Evolutionary conservation across 2,329 filamentous ascomycete species (phyloP), one percentile per base, ranked within the genome.

Genomic region (Cercospora sesami): DNA sequence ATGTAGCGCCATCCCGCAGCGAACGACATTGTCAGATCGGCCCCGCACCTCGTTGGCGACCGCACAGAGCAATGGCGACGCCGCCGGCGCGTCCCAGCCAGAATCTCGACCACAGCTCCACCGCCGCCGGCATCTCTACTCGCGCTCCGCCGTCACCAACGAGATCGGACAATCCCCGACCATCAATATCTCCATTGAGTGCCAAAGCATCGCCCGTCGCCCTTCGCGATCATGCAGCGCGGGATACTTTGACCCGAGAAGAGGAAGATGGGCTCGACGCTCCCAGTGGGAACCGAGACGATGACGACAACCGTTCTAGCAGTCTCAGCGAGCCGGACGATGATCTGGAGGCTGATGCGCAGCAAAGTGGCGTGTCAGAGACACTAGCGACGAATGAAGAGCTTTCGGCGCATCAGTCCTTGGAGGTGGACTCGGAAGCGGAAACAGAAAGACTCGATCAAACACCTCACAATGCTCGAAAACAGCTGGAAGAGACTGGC

Each of bases 281-380:
- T 23, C 30, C 45, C 26, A 59, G 26, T 36, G 53, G 53, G 42
- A 71, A 73, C 14, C 64, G 70, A 59, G 73, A 69, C 65, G 73
- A 75, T 45, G 63, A 67, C 59, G 75, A 78, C 64, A 75, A 79
- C 78, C 85, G 91, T 63, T 97, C 94, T 45, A 98, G 94, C 80
- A 95, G 93, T 75, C 85, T 98, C 74, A 97, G 93, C 82, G 94
- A 97, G 75, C 91, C 96, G 66, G 93, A 94, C 76, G 92, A 96
- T 75, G 88, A 91, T 71, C 90, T 86, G 42, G 76, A 77, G 18
- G 73, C 74, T 26, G 72, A 72, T 28, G 68, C 68, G 57, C 69
- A 68, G 51, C 63, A 65, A 21, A 65, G 66, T 42, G 68, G 70
- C 42, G 45, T 57, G 21, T 33, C 55, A 18, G 61, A 59, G 18